phyloP scores from a whole-genome alignment of 352 stramenopile species.

The Lagenidium giganteum region DNA sequence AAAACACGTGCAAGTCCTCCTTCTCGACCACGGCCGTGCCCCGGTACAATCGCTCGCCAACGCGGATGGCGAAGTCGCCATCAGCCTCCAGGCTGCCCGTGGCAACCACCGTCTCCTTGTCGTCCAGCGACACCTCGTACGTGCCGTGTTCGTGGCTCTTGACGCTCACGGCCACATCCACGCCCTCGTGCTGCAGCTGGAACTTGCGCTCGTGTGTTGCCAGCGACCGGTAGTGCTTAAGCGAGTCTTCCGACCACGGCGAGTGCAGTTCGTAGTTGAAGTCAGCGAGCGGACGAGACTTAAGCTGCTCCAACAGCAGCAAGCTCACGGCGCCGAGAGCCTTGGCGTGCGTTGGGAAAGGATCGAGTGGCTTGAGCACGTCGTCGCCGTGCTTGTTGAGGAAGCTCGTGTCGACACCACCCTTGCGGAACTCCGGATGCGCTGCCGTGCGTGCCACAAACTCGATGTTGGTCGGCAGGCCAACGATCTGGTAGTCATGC shows the following conservation, averaged over 20 bases:
- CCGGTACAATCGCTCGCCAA: slow-evolving; percentile 59
- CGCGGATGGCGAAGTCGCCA: slow-evolving; percentile 64
- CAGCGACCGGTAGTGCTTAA: slow-evolving; percentile 59
- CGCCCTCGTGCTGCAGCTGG: slow-evolving; percentile 37
- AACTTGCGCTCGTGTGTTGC: slow-evolving; percentile 49
- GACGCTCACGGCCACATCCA: slow-evolving; percentile 29
- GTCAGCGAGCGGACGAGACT: slow-evolving; percentile 23
- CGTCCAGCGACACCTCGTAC: slow-evolving; percentile 35
- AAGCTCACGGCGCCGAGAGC: slow-evolving; percentile 73
- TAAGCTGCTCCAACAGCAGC: slow-evolving; percentile 61
- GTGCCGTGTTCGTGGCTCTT: slow-evolving; percentile 30
- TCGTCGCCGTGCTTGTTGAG: slow-evolving; percentile 88
- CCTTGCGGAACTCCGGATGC: slow-evolving; percentile 86
- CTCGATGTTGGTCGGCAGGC: slow-evolving; percentile 92
- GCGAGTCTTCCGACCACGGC: slow-evolving; percentile 43
- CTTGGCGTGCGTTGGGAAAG: slow-evolving; percentile 52
- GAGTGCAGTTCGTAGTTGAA: slow-evolving; percentile 41
- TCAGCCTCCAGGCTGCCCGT: slow-evolving; percentile 24
- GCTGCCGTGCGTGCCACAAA: slow-evolving; percentile 89
- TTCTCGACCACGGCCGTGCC: slow-evolving; percentile 65
- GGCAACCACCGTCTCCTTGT: slow-evolving; percentile 19
- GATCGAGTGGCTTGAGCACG: slow-evolving; percentile 56
- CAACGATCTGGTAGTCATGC: slow-evolving; percentile 90
- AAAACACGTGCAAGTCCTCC: slow-evolving; percentile 71
- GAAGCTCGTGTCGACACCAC: slow-evolving; percentile 92